phyloP scores from a whole-genome alignment of 2,329 filamentous ascomycete species.

The Aspergillus udagawae region DNA sequence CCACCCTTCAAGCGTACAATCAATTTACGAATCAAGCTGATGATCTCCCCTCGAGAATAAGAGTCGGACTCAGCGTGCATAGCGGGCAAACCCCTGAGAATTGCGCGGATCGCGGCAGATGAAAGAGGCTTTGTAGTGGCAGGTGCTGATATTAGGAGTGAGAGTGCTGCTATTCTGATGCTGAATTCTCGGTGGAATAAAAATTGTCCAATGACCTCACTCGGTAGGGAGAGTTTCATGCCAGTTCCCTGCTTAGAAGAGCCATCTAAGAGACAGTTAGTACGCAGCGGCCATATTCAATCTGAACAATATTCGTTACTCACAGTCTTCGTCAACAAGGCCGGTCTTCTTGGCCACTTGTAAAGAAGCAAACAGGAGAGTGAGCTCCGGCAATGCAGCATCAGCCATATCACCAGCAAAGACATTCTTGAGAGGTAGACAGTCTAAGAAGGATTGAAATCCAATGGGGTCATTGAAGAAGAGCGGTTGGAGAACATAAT shows the following conservation, averaged over 20 bases:
- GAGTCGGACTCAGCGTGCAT: slow-evolving; percentile 82
- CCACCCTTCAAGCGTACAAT: slow-evolving; percentile 70
- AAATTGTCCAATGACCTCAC: slow-evolving; percentile 34
- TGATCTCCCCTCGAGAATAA: slow-evolving; percentile 76
- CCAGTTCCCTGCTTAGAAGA: slow-evolving; percentile 17
- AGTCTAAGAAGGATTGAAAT: slow-evolving; percentile 50
- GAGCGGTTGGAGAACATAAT: slow-evolving; percentile 33
- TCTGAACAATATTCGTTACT: slow-evolving; percentile 17
- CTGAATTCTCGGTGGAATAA: slow-evolving; percentile 52
- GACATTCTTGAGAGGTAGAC: slow-evolving; percentile 52
- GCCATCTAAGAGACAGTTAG: slow-evolving; percentile 22
- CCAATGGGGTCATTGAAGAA: slow-evolving; percentile 31
- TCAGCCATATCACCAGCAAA: slow-evolving; percentile 44
- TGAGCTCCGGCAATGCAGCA: slow-evolving; percentile 51
- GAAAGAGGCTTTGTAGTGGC: slow-evolving; percentile 72
- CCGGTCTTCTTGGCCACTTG: slow-evolving; percentile 68
- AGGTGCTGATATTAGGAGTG: slow-evolving; percentile 71
- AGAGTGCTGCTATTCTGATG: slow-evolving; percentile 75
- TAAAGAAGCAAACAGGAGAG: slow-evolving; percentile 63
- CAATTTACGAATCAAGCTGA: slow-evolving; percentile 70
- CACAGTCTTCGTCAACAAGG: slow-evolving; percentile 65
- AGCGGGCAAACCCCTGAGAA: slow-evolving; percentile 63
- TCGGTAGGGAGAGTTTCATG: slow-evolving; percentile 29
- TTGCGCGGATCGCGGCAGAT: slow-evolving; percentile 54
- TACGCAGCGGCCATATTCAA: slow-evolving; percentile 6